A percentile compares a stretch with the other conserved stretches of the same genome.
Conservation (phyloP, 257 asterid species). For the Rubia yunnanensis region DNA sequence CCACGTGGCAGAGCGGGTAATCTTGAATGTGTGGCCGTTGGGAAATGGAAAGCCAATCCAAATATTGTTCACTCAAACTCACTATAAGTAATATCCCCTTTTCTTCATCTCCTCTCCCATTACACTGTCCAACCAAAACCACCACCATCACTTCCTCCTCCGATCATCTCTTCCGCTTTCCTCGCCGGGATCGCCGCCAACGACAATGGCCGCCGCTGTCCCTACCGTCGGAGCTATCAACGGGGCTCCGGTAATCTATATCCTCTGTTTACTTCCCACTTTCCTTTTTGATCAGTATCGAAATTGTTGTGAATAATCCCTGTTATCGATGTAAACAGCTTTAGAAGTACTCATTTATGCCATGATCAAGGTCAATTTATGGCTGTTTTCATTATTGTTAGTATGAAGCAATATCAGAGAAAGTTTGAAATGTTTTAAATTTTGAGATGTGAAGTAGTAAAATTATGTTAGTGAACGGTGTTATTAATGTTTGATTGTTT, state of each 20-base stretch:
- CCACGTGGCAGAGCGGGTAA: constrained; percentile 53
- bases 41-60: constrained; percentile 28
- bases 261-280: no score
- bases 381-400: no score
- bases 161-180: neutral
- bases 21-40: constrained; percentile 68
- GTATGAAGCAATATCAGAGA: no score
- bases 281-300: neutral
- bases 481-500: no score
- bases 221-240: constrained; percentile 71
- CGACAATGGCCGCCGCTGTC: constrained; percentile 55
- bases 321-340: no score
- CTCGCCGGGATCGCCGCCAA: constrained; percentile 3
- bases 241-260: constrained; percentile 45
- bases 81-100: neutral
- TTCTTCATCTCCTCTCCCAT: neutral
- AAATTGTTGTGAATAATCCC: neutral
- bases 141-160: neutral
- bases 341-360: no score
- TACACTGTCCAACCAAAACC: neutral
- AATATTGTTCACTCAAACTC: constrained; percentile 24
- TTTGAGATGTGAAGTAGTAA: no score
- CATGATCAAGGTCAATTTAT: no score
- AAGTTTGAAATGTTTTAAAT: no score
- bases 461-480: no score